Conservation (phyloP, 345 rosid species). For the Mercurialis annua region DNA sequence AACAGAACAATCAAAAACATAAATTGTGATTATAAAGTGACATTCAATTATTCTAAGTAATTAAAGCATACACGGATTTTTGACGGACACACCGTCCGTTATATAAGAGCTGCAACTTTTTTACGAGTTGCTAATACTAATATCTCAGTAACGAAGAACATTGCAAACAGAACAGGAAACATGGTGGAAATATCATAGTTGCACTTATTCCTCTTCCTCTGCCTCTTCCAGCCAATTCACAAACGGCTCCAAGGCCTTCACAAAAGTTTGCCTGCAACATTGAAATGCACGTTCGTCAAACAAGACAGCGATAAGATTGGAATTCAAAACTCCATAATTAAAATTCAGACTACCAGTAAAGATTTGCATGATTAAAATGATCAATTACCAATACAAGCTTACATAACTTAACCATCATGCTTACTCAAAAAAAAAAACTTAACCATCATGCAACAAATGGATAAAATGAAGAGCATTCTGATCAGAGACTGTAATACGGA, state of each 20-base stretch:
- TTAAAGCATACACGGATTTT: slow-evolving; percentile 9
- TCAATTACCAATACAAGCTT: too few species aligned
- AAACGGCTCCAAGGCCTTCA: slow-evolving; percentile 87
- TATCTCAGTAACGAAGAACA: slow-evolving; percentile 6
- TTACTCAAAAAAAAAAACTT: too few species aligned
- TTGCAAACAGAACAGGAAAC: slow-evolving; percentile 4
- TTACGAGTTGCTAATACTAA: not conserved
- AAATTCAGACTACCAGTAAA: too few species aligned
- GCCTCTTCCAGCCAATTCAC: slow-evolving; percentile 99
- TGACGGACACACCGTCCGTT: slow-evolving; percentile 20
- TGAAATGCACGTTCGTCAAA: not conserved
- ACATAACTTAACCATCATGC: too few species aligned
- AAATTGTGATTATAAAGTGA: slow-evolving; percentile 5
- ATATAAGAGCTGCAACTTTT: slow-evolving; percentile 7
- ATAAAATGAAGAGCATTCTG: too few species aligned
- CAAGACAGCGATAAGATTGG: too few species aligned
- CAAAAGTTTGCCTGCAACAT: slow-evolving; percentile 71
- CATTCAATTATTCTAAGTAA: slow-evolving; percentile 13
- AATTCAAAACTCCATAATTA: too few species aligned
- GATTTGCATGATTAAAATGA: too few species aligned
- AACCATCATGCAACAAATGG: too few species aligned
- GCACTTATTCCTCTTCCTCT: slow-evolving; percentile 79
- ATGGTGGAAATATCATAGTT: not conserved
- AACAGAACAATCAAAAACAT: too few species aligned
- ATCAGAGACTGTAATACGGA: not conserved